phyloP scores from a whole-genome alignment of 176 grass and related monocot genomes.

The Guadua angustifolia region DNA sequence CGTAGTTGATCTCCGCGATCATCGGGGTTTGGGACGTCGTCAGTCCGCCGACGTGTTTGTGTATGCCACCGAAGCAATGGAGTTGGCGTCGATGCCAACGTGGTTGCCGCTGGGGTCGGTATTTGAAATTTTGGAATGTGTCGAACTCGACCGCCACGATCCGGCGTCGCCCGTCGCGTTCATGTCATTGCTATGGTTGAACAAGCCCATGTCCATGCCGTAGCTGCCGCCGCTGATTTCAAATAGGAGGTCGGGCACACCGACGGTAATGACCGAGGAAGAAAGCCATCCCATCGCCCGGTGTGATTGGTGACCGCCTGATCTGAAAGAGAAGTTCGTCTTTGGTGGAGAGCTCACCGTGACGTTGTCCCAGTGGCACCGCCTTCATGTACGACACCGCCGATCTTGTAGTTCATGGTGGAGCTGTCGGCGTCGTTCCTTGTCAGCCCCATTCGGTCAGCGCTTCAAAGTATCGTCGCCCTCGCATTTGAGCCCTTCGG shows the following conservation, averaged over 20 bases:
- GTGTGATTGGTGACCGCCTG: too few species aligned
- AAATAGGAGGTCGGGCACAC: not conserved
- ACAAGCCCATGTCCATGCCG: constrained; percentile 41
- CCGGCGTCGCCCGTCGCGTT: too few species aligned
- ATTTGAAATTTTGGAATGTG: too few species aligned
- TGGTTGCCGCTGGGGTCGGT: too few species aligned
- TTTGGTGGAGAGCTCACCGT: not conserved
- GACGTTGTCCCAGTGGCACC: not conserved
- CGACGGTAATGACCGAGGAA: too few species aligned
- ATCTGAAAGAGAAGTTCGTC: too few species aligned
- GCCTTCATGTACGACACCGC: not conserved
- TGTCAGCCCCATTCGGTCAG: not conserved
- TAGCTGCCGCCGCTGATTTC: too few species aligned
- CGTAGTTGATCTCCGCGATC: not conserved
- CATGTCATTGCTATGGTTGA: not conserved
- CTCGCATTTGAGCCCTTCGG: too few species aligned
- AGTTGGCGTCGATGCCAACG: too few species aligned
- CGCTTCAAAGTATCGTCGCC: too few species aligned
- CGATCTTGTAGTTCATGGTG: not conserved
- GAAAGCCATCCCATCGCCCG: not conserved
- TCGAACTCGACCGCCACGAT: too few species aligned
- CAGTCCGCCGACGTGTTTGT: not conserved
- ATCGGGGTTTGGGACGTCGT: not conserved
- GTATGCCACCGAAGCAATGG: too few species aligned
- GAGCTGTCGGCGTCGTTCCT: not conserved